These are phyloP conservation scores for Radiomyces spectabilis DNA, from an alignment of 192 early-diverging fungal genomes.

Conservation along the genomic window DNA sequence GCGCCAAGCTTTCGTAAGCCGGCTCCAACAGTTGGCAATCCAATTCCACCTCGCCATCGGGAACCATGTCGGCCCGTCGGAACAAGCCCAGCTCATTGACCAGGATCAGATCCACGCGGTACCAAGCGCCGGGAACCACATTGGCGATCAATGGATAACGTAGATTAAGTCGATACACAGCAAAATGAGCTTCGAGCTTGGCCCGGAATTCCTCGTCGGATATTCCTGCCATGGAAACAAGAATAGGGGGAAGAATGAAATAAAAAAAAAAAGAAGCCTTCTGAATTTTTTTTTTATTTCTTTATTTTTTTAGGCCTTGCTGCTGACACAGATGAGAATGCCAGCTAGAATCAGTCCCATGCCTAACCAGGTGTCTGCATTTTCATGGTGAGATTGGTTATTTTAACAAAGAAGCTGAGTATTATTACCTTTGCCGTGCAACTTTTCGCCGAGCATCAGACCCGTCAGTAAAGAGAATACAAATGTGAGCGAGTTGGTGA, in stretches of 20 bases:
- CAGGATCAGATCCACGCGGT: slow-evolving; percentile 19
- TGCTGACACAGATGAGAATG: slow-evolving; percentile 58
- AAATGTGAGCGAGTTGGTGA: slow-evolving; percentile 87
- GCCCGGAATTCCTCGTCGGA: slow-evolving; percentile 20
- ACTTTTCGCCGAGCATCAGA: slow-evolving; percentile 68
- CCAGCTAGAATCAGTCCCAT: slow-evolving; percentile 64
- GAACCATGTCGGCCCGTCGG: slow-evolving; percentile 10
- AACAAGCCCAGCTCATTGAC: slow-evolving; percentile 29
- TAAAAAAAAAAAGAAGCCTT: slow-evolving; percentile 1
- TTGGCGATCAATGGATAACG: slow-evolving; percentile 5
- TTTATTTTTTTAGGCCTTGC: slow-evolving; percentile 22
- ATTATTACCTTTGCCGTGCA: slow-evolving; percentile 51
- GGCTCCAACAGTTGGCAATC: slow-evolving; percentile 6
- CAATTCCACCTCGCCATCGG: slow-evolving; percentile 11
- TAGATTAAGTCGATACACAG: slow-evolving; percentile 19
- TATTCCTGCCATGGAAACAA: neutral
- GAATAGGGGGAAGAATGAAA: neutral
- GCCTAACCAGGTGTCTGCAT: slow-evolving; percentile 52
- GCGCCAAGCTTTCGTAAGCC: neutral
- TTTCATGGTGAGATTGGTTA: neutral
- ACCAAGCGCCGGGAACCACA: slow-evolving; percentile 11
- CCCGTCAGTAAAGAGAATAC: slow-evolving; percentile 80
- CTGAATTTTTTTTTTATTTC: neutral
- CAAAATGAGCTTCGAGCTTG: slow-evolving; percentile 21
- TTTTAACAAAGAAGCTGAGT: neutral